Conservation (phyloP, 2,329 filamentous ascomycete species). For the Claviceps quebecensis region DNA sequence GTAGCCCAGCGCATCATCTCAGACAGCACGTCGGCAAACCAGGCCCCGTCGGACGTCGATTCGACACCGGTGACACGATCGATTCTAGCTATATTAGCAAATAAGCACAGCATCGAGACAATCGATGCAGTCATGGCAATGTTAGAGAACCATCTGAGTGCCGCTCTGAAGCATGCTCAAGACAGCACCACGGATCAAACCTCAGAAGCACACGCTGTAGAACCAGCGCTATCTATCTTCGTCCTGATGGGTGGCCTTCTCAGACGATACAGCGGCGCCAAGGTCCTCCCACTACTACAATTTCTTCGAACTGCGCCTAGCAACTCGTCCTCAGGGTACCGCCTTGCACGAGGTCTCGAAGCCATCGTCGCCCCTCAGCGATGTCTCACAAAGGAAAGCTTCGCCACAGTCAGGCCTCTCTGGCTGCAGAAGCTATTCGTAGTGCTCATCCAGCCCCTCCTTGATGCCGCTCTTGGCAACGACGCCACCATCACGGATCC, state of each 20-base stretch:
- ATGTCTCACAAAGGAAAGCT: slow-evolving; percentile 25
- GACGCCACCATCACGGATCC: slow-evolving; percentile 17
- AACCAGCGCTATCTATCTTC: slow-evolving; percentile 15
- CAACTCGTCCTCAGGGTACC: slow-evolving; percentile 20
- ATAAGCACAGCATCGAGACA: slow-evolving; percentile 29
- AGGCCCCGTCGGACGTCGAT: slow-evolving; percentile 4
- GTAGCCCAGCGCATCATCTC: slow-evolving; percentile 22
- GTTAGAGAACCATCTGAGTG: slow-evolving; percentile 14
- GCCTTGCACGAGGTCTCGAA: slow-evolving; percentile 28
- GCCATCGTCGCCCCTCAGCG: slow-evolving; percentile 26
- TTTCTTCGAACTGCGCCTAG: slow-evolving; percentile 22
- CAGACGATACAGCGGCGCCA: slow-evolving; percentile 23
- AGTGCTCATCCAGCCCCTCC: slow-evolving; percentile 30
- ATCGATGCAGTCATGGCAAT: slow-evolving; percentile 13
- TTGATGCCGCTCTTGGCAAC: slow-evolving; percentile 23
- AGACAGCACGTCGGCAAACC: slow-evolving; percentile 11
- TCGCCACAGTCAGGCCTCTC: slow-evolving; percentile 29
- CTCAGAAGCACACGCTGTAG: not conserved
- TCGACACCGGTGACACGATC: slow-evolving; percentile 17
- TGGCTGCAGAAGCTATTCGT: slow-evolving; percentile 37
- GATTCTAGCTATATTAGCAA: slow-evolving; percentile 28
- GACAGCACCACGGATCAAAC: not conserved
- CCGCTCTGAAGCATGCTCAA: slow-evolving; percentile 8
- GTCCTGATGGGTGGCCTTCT: slow-evolving; percentile 24
- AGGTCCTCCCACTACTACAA: slow-evolving; percentile 19